A percentile compares a stretch with the other conserved stretches of the same genome.
phyloP scores from a whole-genome alignment of 1,139 yeast genomes.

The Schizosaccharomyces versatilis region DNA sequence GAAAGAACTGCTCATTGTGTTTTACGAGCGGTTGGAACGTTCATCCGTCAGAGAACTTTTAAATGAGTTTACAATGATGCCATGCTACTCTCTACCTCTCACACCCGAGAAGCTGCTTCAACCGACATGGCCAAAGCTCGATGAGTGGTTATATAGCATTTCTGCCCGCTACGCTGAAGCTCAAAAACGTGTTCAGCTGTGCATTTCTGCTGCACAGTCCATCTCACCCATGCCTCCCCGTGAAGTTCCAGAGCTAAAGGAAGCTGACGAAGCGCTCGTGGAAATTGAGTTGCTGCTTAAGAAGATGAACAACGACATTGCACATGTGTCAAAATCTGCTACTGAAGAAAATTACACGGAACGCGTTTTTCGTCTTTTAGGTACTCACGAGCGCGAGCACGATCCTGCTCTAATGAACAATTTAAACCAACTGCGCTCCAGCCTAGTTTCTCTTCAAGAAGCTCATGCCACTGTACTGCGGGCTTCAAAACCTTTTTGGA shows the following conservation, averaged over 20 bases:
- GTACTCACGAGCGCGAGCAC: too few species aligned
- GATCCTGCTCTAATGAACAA: too few species aligned
- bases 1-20: neutral
- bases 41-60: neutral
- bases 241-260: neutral
- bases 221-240: neutral
- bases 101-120: neutral
- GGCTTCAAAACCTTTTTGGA: conserved; percentile 1
- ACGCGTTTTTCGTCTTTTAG: too few species aligned
- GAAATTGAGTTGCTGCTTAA: too few species aligned
- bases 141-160: neutral
- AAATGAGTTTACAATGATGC: neutral
- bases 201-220: neutral
- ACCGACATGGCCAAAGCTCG: neutral
- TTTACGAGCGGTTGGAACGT: neutral
- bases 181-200: conserved; percentile 1
- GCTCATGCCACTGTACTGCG: neutral
- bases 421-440: too few species aligned
- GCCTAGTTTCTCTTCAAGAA: too few species aligned
- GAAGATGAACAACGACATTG: too few species aligned
- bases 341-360: too few species aligned
- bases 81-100: neutral
- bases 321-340: too few species aligned
- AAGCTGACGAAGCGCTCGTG: neutral
- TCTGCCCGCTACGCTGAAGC: conserved; percentile 1